Base-by-base conservation (phyloP, 2,329 filamentous ascomycete genomes). In the Mycosphaerelloides madeirae region DNA sequence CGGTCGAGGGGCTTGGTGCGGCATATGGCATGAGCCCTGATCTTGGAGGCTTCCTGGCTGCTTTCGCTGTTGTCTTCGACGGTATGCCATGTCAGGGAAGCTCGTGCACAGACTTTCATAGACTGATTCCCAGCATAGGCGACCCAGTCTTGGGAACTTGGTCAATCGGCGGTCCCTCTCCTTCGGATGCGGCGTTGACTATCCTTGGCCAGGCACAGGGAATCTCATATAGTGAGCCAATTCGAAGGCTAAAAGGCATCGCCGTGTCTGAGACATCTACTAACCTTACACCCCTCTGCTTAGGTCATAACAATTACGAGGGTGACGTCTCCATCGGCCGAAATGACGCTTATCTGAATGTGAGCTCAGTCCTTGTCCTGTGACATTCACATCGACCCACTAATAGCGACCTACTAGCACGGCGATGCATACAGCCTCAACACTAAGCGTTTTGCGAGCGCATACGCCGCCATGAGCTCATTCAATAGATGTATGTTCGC, bases 271-370 rank as follows among this genome's bases (percentile, higher is more conserved):
- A n/a, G n/a, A n/a, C n/a, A n/a, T n/a, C n/a, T n/a, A n/a, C n/a
- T n/a, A n/a, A n/a, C n/a, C n/a, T n/a, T n/a, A n/a, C n/a, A n/a
- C n/a, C n/a, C n/a, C n/a, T n/a, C n/a, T n/a, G n/a, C n/a, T n/a
- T n/a, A n/a, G n/a, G n/a, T n/a, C 64, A 66, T 52, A 65, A 64
- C 49, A 59, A 59, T 31, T 66, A 65, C 39, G 64, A 66, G 47
- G 49, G 49, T 6, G 64, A 67, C 43, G 54, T 41, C 16, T 55
- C 53, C 7, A 62, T 63, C 12, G 57, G 55, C 13, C 53, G 63
- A 20, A 53, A 49, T 37, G 62, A 66, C 31, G 11, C 7, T 6
- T 36, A 36, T 18, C 12, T 36, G 11, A n/a, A n/a, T n/a, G n/a
- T n/a, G n/a, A n/a, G n/a, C n/a, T n/a, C n/a, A n/a, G n/a, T n/a